phyloP scores from a whole-genome alignment of 2,329 filamentous ascomycete species.

The Fusarium oxysporum region DNA sequence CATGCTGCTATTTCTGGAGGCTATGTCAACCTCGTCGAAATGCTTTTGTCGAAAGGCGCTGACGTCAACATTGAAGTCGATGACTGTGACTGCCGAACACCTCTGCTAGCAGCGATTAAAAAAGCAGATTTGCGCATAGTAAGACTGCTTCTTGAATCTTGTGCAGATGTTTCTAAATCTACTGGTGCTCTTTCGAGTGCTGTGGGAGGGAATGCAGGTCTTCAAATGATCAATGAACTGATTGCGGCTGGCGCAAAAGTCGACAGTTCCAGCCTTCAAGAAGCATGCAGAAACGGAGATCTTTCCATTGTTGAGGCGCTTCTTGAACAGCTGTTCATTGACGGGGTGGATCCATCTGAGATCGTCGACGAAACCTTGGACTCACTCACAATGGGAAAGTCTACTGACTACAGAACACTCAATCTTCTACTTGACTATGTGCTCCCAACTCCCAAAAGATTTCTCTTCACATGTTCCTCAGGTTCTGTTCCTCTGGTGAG shows the following conservation, averaged over 20 bases:
- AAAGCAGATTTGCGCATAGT: neutral
- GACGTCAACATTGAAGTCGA: neutral
- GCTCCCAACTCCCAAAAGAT: neutral
- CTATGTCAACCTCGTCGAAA: neutral
- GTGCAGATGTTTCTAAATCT: neutral
- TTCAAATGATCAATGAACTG: constrained; percentile 5
- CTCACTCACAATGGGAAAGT: neutral
- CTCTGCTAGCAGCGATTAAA: neutral
- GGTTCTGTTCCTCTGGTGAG: neutral
- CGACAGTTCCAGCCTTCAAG: neutral
- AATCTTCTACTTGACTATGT: neutral
- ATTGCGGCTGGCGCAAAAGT: neutral
- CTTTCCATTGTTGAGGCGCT: neutral
- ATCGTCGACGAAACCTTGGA: neutral
- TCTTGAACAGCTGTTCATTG: neutral
- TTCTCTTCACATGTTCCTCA: neutral
- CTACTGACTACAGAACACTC: neutral
- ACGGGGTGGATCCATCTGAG: too few species aligned
- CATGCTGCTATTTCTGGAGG: neutral
- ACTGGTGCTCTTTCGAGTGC: neutral
- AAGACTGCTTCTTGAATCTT: neutral
- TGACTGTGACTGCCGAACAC: neutral
- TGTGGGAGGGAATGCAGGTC: neutral
- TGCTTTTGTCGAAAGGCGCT: constrained; percentile 4
- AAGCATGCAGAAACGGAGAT: neutral